Evolutionary conservation across 2,329 filamentous ascomycete genomes (phyloP), one percentile per base, ranked within the genome.

Genomic region (Fusarium sp.): DNA sequence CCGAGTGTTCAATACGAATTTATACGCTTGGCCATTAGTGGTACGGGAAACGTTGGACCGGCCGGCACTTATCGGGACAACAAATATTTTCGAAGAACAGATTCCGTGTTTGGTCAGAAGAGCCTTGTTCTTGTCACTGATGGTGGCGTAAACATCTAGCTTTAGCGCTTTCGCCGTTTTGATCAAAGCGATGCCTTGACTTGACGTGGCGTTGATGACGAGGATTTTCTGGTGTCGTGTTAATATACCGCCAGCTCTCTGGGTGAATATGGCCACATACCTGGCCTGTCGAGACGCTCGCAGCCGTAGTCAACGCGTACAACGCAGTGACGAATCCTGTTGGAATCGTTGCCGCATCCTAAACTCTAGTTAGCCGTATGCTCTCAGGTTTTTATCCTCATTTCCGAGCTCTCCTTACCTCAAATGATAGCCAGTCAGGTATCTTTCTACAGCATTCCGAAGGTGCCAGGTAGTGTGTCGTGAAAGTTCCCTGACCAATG

Each of bases 401-500:
- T 4, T 26, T 3, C 4, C 28, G 15, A 28, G 5, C 2, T 54
- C n/a, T 34, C 58, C 56, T 58, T 26, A 72, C 69, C 54, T 72
- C 70, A 13, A 72, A 73, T 26, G 70, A 69, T 14, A 72, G 58
- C 68, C 61, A 72, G 38, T 72, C 61, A 14, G 70, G 70, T 39
- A 72, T 69, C 50, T 62, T 72, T 2, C 40, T 62, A 15, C 70
- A 72, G 10, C 65, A 72, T 4, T 59, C 8, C 22, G 61, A 44
- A 31, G 61, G 65, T 14, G 70, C 56, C 14, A 73, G 14, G 50
- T 72, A 73, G 18, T 60, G 61, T 4, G 70, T 72, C 10, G 53
- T 44, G 31, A 72, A 72, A 17, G 70, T 72, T 2, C 70, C 70
- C 18, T 72, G 68, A 7, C 70, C 70, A 39, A 72, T 68, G 17